A percentile compares a stretch with the other conserved stretches of the same genome.
These are phyloP conservation scores for Aspergillus wentii DNA, from an alignment of 495 filamentous ascomycete species.

Conservation along the genomic window DNA sequence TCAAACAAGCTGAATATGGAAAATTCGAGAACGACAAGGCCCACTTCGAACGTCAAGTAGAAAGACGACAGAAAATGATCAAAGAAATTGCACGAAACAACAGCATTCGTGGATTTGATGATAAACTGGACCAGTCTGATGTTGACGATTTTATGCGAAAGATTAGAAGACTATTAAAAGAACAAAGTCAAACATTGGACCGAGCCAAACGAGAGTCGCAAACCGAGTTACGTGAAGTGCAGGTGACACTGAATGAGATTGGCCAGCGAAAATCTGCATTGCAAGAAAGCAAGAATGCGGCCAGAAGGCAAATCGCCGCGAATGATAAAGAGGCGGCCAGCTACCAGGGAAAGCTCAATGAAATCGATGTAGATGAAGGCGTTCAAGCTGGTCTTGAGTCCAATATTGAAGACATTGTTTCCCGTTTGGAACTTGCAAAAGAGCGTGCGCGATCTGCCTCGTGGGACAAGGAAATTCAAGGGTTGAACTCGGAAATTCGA, in stretches of 20 bases:
- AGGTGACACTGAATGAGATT: conserved; percentile 62
- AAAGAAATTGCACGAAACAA: conserved; percentile 74
- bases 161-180: conserved; percentile 65
- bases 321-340: conserved; percentile 62
- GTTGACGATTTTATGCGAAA: conserved; percentile 74
- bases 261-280: conserved; percentile 61
- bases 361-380: conserved; percentile 78
- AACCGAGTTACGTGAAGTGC: conserved; percentile 61
- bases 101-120: conserved; percentile 78
- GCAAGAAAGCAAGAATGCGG: conserved; percentile 63
- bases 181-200: conserved; percentile 74
- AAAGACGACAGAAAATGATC: conserved; percentile 63
- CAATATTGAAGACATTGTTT: conserved; percentile 63
- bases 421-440: conserved; percentile 56
- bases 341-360: conserved; percentile 61
- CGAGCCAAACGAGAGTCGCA: conserved; percentile 66
- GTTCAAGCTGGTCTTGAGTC: conserved; percentile 68
- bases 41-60: conserved; percentile 75
- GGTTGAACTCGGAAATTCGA: conserved; percentile 57
- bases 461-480: conserved; percentile 64
- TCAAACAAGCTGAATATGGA: conserved; percentile 78
- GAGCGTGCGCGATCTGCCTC: conserved; percentile 52
- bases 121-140: conserved; percentile 65
- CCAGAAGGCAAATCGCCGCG: conserved; percentile 60
- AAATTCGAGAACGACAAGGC: conserved; percentile 81